A percentile compares a stretch with the other conserved stretches of the same genome.
Conservation (phyloP, 1,284 basidiomycete genomes). For the Leccinum insolens region DNA sequence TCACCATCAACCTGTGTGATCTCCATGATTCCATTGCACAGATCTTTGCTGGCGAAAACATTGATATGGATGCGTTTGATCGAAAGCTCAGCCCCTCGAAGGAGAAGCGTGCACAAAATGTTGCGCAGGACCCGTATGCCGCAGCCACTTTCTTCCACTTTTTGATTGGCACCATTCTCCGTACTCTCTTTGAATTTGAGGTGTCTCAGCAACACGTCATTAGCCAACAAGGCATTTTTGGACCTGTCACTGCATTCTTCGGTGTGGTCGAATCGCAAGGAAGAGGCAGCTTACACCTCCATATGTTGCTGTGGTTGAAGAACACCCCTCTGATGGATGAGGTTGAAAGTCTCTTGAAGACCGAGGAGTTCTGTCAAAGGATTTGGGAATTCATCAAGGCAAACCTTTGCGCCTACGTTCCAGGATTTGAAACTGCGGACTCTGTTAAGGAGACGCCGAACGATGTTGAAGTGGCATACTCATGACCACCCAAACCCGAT, state of each 20-base stretch:
- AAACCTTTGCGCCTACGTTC: neutral
- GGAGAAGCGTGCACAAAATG: constrained; percentile 30
- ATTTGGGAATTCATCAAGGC: neutral
- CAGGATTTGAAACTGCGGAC: neutral
- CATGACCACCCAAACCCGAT: neutral
- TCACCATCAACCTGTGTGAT: constrained; percentile 33
- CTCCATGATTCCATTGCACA: constrained; percentile 38
- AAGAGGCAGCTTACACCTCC: constrained; percentile 23
- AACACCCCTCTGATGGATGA: neutral
- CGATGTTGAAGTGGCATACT: neutral
- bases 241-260: constrained; percentile 10
- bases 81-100: constrained; percentile 27
- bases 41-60: constrained; percentile 37
- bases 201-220: too few species aligned
- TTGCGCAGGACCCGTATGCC: constrained; percentile 42
- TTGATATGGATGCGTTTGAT: constrained; percentile 30
- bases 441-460: neutral
- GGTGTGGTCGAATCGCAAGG: constrained; percentile 15
- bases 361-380: neutral
- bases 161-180: constrained; percentile 7
- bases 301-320: constrained; percentile 21
- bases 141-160: constrained; percentile 43
- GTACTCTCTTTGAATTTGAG: too few species aligned
- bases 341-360: neutral
- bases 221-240: constrained; percentile 13